Base-by-base conservation (phyloP, 768 basidiomycete species). In the Termitomyces sp. region DNA sequence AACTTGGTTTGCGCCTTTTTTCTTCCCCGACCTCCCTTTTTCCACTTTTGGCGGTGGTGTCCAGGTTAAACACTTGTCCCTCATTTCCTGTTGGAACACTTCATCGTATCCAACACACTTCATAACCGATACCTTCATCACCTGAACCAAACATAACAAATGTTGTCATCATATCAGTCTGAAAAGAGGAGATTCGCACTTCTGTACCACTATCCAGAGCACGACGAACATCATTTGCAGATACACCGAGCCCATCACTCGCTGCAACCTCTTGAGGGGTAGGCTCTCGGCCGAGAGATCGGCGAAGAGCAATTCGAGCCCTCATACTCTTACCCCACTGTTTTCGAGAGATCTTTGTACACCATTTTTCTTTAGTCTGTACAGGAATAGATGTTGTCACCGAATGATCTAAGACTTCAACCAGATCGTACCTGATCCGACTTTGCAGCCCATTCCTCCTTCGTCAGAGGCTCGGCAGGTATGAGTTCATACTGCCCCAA, bases 391-490 rank as follows among this genome's bases (percentile, higher is more conserved):
- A 28, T 42, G 7, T 28, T 32, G 11, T n/a, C 18, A 42, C 24
- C 9, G 3, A n/a, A 11, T 18, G 2, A 24, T 13, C 8, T 7
- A 32, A 18, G 13, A n/a, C 39, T 42, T n/a, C 7, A 7, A 1
- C 7, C 11, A 28, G 16, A 55, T n/a, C 18, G 6, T 55, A 55
- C 53, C 53, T 54, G 53, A 11, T 28, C 16, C 11, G 54, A 55
- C 11, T 54, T 55, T 40, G 51, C 15, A 61, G 53, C 52, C 72
- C 69, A 57, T 65, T 67, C 65, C 63, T 55, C 56, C 67, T 68
- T 65, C 9, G 76, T 78, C 2, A 61, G 69, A 28, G 82, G 82
- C 49, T 80, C 76, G 73, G 71, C 73, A 0, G 61, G 64, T 36
- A 69, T 69, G 18, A 70, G 73, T 18, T 69, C 66, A 35, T 74